phyloP scores from a whole-genome alignment of 495 filamentous ascomycete genomes.

The Pyrenula aspistea region DNA sequence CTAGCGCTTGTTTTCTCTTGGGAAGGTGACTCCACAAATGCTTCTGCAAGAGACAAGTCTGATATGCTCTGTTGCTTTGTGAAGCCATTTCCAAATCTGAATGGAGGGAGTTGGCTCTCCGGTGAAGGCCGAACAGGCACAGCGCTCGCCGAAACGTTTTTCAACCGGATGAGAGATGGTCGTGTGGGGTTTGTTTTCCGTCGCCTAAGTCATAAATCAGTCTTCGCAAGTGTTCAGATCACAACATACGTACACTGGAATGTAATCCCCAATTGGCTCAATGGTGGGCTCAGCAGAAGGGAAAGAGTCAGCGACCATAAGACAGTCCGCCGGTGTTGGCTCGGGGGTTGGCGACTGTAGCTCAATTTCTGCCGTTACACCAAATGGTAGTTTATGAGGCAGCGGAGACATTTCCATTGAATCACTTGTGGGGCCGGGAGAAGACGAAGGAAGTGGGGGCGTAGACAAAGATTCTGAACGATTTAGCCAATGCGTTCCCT shows the following conservation, averaged over 20 bases:
- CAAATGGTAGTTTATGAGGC: conserved; percentile 73
- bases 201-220: conserved; percentile 14
- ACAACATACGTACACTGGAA: background rate
- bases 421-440: conserved; percentile 62
- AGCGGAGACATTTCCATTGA: conserved; percentile 91
- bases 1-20: conserved; percentile 39
- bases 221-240: no score
- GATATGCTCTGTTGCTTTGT: conserved; percentile 40
- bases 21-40: conserved; percentile 68
- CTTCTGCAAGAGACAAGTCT: conserved; percentile 59
- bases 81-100: conserved; percentile 59
- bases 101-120: conserved; percentile 57
- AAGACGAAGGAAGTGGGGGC: conserved; percentile 72
- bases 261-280: conserved; percentile 23
- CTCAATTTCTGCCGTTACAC: conserved; percentile 41
- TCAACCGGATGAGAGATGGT: conserved; percentile 28
- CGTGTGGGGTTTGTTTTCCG: conserved; percentile 28
- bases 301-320: conserved; percentile 21
- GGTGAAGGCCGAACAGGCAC: conserved; percentile 21
- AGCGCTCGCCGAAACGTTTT: conserved; percentile 29
- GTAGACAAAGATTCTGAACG: conserved; percentile 49
- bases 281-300: conserved; percentile 37
- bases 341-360: conserved; percentile 55
- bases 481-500: background rate
- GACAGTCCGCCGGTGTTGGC: conserved; percentile 37